Evolutionary conservation across 352 stramenopile genomes (phyloP).

Genomic region (Aphanomyces cochlioides): DNA sequence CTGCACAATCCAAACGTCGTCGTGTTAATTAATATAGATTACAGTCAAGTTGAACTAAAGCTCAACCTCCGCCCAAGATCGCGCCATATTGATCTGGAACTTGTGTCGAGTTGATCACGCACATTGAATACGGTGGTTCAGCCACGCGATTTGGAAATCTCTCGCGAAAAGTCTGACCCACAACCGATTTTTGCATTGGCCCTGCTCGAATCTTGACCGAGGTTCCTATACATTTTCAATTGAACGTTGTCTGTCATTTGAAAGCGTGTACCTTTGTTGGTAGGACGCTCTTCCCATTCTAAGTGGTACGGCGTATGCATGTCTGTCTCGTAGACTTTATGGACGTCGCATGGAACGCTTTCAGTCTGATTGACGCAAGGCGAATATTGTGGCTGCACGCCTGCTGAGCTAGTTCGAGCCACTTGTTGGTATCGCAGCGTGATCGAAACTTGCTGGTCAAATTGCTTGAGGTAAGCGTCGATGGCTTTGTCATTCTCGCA

Average conservation of each 20-base stretch:
- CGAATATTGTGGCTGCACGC: conserved; percentile 70
- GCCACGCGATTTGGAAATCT: conserved; percentile 55
- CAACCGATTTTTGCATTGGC: conserved; percentile 40
- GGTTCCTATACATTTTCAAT: conserved; percentile 34
- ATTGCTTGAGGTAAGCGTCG: conserved; percentile 75
- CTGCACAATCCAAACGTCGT: too few species aligned
- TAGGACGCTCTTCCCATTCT: conserved; percentile 55
- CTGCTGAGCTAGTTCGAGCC: conserved; percentile 49
- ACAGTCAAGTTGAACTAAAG: too few species aligned
- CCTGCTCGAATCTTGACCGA: conserved; percentile 66
- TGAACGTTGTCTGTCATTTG: too few species aligned
- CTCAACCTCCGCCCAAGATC: too few species aligned
- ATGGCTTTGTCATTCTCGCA: conserved; percentile 64
- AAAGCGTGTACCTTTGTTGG: conserved; percentile 35
- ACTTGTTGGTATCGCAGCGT: conserved; percentile 75
- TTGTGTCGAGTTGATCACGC: conserved; percentile 21
- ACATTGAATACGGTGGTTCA: neutral
- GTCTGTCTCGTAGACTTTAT: conserved; percentile 64
- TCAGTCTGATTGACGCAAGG: conserved; percentile 80
- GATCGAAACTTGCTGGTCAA: conserved; percentile 76
- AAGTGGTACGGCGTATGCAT: conserved; percentile 46
- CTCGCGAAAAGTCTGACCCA: conserved; percentile 59
- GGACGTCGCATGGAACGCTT: conserved; percentile 74
- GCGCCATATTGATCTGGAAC: conserved; percentile 23
- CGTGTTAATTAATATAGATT: too few species aligned